Conservation (phyloP, 805 yeast genomes). For the Candida odintsovae region DNA sequence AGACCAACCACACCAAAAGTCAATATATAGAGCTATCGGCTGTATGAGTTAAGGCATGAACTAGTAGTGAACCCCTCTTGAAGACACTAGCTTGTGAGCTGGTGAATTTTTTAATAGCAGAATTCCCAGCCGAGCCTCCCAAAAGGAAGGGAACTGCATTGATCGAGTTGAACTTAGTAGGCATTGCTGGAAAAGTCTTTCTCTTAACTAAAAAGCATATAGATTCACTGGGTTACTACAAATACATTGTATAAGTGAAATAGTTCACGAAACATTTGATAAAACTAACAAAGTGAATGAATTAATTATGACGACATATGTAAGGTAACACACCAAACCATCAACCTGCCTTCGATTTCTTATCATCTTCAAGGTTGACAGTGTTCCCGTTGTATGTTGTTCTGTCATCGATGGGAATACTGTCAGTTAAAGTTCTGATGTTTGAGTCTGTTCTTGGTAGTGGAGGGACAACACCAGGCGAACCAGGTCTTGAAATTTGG, state of each 20-base stretch:
- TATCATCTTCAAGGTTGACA: constrained; percentile 45
- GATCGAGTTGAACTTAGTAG: no score
- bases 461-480: constrained; percentile 4
- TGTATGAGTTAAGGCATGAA: no score
- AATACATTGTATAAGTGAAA: neutral
- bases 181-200: no score
- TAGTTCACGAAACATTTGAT: neutral
- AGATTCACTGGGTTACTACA: neutral
- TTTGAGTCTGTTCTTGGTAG: constrained; percentile 10
- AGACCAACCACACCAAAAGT: no score
- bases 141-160: no score
- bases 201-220: no score
- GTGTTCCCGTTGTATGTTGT: constrained; percentile 55
- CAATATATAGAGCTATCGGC: no score
- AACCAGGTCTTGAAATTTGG: constrained; percentile 7
- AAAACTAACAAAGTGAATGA: neutral
- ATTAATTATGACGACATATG: neutral
- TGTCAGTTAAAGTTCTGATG: constrained; percentile 24
- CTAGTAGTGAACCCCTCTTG: no score
- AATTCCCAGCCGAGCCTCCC: no score
- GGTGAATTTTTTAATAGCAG: no score
- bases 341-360: neutral
- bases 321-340: no score
- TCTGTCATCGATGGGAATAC: constrained; percentile 29
- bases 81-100: no score